A percentile compares a stretch with the other conserved stretches of the same genome.
Evolutionary conservation across 441 rosid species (phyloP).

Genomic region (Erysimum pusillum): DNA sequence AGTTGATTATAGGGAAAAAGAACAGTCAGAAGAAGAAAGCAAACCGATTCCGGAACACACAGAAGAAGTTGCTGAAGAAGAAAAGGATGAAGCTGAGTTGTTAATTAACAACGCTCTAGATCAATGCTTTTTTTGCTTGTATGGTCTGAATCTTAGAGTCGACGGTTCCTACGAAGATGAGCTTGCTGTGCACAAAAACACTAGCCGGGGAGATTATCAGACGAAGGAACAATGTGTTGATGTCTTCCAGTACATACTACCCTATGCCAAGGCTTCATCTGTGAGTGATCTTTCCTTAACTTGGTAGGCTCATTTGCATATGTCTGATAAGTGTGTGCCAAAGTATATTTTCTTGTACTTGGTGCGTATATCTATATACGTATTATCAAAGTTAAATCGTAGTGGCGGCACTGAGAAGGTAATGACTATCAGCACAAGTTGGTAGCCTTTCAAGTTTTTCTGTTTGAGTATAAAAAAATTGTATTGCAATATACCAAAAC

Average conservation of each 20-base stretch:
- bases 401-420: constrained; percentile 1
- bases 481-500: constrained; percentile 3
- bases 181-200: constrained; percentile 88
- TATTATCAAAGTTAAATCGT: constrained; percentile 6
- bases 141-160: constrained; percentile 96
- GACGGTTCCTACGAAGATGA: constrained; percentile 94
- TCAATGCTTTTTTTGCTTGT: constrained; percentile 97
- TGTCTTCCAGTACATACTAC: constrained; percentile 96
- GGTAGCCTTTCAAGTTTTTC: constrained; percentile 1
- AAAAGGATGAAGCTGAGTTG: constrained; percentile 90
- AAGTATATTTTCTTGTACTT: constrained; percentile 31
- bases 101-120: constrained; percentile 90
- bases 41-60: constrained; percentile 50
- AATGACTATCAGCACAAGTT: constrained; percentile 22
- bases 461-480: constrained; percentile 11
- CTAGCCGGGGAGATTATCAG: constrained; percentile 98
- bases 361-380: constrained; percentile 17
- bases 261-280: constrained; percentile 93
- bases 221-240: constrained; percentile 98
- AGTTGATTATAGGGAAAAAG: constrained; percentile 41
- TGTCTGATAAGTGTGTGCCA: constrained; percentile 15
- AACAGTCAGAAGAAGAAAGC: constrained; percentile 53
- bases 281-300: constrained; percentile 65
- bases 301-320: constrained; percentile 30
- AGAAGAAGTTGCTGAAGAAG: constrained; percentile 75